Evolutionary conservation across 495 filamentous ascomycete species (phyloP), one percentile per base, ranked within the genome.

Genomic region (Tuber melanosporum): DNA sequence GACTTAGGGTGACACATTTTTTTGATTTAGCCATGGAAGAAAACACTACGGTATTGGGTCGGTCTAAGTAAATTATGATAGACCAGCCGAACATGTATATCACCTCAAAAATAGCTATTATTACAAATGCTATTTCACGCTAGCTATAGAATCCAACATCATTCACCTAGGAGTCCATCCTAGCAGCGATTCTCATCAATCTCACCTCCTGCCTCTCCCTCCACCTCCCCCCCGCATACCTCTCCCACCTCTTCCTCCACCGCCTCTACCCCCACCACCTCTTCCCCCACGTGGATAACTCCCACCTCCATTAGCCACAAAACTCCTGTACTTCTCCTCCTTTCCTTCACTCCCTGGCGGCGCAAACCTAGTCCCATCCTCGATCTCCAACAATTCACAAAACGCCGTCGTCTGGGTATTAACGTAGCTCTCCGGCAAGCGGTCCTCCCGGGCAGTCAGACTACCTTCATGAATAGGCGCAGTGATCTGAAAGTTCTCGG

Each of bases 331-430:
- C 70, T 3, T 82, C 74, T 0, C 83, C 73, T 9, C 82, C 52
- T 19, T 82, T 4, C 84, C 78, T 76, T 62, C 83, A 77, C 66
- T 76, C 78, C 36, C 81, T 74, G 19, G 83, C 76, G 17, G 78
- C 80, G 22, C 83, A 77, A 32, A 85, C 83, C 36, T 84, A 83
- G 97, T 97, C 62, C 89, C 87, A 84, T 98, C 94, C 44, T 87
- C 86, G 52, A 98, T 92, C 5, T 89, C 89, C 1, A 97, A 71
- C 75, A 97, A 83, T 73, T 89, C 86, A 83, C 95, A 98, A 84
- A 95, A 98, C 26, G 84, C 82, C 10, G 84, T 84, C 14, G 93
- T 98, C 84, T 98, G 94, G 7, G 90, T 89, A 82, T 94, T 98
- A 19, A 86, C 92, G 83, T 93, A 96, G 84, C 96, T 94, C 0